These are phyloP conservation scores for Phaffia tasmanica DNA, from an alignment of 768 basidiomycete genomes.

Conservation along the genomic window DNA sequence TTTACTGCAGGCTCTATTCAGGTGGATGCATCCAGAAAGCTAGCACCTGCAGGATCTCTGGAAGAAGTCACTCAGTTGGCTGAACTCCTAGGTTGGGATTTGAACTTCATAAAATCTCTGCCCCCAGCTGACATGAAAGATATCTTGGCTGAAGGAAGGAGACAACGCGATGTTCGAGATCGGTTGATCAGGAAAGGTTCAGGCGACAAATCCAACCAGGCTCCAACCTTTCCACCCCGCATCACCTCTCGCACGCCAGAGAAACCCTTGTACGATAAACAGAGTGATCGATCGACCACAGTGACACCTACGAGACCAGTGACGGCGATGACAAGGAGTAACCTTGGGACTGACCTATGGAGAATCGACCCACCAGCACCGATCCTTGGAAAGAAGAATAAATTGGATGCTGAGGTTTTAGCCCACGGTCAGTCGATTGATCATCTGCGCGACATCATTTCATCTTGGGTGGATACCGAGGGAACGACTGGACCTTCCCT, in stretches of 20 bases:
- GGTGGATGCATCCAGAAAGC: background rate
- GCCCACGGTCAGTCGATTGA: constrained; percentile 3
- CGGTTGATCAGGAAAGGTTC: background rate
- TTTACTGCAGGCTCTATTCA: too few relatives aligned
- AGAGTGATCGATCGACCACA: too few relatives aligned
- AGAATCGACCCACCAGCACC: background rate
- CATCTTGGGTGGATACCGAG: constrained; percentile 6
- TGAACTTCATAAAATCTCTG: background rate
- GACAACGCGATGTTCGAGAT: background rate
- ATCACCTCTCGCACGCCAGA: background rate
- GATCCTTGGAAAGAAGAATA: constrained; percentile 3
- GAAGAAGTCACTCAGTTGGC: constrained; percentile 13
- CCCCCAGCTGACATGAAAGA: background rate
- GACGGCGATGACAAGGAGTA: too few relatives aligned
- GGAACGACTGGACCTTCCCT: background rate
- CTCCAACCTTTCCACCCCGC: background rate
- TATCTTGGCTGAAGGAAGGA: constrained; percentile 1
- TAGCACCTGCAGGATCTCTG: background rate
- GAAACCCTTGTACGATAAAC: too few relatives aligned
- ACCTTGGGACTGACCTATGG: too few relatives aligned
- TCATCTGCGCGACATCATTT: constrained; percentile 1
- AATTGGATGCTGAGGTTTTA: background rate
- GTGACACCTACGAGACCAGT: too few relatives aligned
- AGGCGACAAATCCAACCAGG: background rate
- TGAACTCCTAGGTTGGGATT: constrained; percentile 3